Conservation (phyloP, 371 early-diverging fungal genomes). For the Mucor sp. region DNA sequence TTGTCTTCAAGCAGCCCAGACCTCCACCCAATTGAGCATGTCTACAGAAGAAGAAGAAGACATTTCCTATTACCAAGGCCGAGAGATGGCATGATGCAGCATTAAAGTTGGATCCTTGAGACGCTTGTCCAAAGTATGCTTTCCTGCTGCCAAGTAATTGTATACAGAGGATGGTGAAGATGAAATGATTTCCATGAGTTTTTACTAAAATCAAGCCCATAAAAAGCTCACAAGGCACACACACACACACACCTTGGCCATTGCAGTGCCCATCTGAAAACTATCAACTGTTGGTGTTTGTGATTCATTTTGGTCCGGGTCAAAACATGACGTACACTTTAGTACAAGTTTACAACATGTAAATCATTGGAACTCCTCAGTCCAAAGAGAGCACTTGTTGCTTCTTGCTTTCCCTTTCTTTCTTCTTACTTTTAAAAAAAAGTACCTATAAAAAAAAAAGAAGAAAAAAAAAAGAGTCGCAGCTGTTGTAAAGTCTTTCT, state of each 20-base stretch:
- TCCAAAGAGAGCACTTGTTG: neutral
- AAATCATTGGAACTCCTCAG: neutral
- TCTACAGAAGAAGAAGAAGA: too few species aligned
- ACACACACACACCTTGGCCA: neutral
- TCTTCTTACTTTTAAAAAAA: neutral
- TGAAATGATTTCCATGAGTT: too few species aligned
- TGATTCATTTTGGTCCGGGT: neutral
- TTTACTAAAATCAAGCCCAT: too few species aligned
- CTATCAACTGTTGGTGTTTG: neutral
- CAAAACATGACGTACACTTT: neutral
- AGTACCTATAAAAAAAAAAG: neutral
- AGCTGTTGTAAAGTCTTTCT: neutral
- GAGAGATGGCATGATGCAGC: too few species aligned
- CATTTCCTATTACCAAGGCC: too few species aligned
- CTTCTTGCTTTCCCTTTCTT: neutral
- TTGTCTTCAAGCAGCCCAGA: too few species aligned
- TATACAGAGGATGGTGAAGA: too few species aligned
- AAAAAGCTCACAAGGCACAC: too few species aligned
- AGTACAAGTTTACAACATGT: neutral
- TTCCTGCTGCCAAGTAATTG: too few species aligned
- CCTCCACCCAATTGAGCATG: too few species aligned
- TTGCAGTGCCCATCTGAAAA: neutral
- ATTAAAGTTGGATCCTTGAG: too few species aligned
- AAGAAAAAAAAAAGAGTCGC: neutral
- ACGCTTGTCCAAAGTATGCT: too few species aligned